phyloP scores from a whole-genome alignment of 495 filamentous ascomycete species.

The Neurospora tetrasperma region DNA sequence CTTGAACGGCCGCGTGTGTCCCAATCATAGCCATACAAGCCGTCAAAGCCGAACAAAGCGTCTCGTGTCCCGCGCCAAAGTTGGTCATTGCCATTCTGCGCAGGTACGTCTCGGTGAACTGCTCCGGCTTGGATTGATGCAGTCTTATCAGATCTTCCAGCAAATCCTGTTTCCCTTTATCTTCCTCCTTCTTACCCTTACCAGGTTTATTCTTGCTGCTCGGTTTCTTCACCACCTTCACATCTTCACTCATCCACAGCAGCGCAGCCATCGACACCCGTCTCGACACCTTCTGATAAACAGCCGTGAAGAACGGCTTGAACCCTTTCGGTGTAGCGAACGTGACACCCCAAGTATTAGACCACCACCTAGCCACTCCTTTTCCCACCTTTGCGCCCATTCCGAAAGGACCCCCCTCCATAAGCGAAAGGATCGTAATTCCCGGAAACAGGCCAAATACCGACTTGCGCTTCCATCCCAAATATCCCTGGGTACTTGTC shows the following conservation, averaged over 20 bases:
- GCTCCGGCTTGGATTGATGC: slow-evolving; percentile 20
- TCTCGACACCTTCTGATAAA: slow-evolving; percentile 20
- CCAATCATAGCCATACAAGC: slow-evolving; percentile 28
- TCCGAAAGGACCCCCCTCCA: background rate
- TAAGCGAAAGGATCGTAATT: slow-evolving; percentile 8
- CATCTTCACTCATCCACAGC: too few relatives aligned
- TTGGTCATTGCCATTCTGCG: slow-evolving; percentile 37
- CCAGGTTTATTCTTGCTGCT: background rate
- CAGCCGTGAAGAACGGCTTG: slow-evolving; percentile 28
- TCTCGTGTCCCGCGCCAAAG: slow-evolving; percentile 40
- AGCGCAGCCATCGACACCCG: too few relatives aligned
- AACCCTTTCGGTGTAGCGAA: slow-evolving; percentile 22
- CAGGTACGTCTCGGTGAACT: slow-evolving; percentile 28
- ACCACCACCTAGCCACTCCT: slow-evolving; percentile 5
- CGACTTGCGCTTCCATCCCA: slow-evolving; percentile 26
- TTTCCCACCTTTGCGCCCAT: background rate
- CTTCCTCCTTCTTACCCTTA: slow-evolving; percentile 1
- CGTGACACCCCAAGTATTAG: slow-evolving; percentile 20
- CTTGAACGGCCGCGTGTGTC: slow-evolving; percentile 13
- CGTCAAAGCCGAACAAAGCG: slow-evolving; percentile 35
- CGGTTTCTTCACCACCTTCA: too few relatives aligned
- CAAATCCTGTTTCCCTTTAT: slow-evolving; percentile 16
- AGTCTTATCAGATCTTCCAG: slow-evolving; percentile 28
- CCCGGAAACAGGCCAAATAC: slow-evolving; percentile 28
- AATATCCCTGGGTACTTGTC: slow-evolving; percentile 24